Evolutionary conservation across 2,329 filamentous ascomycete genomes (phyloP).

Genomic region (Immersiporthe knoxdaviesiana): DNA sequence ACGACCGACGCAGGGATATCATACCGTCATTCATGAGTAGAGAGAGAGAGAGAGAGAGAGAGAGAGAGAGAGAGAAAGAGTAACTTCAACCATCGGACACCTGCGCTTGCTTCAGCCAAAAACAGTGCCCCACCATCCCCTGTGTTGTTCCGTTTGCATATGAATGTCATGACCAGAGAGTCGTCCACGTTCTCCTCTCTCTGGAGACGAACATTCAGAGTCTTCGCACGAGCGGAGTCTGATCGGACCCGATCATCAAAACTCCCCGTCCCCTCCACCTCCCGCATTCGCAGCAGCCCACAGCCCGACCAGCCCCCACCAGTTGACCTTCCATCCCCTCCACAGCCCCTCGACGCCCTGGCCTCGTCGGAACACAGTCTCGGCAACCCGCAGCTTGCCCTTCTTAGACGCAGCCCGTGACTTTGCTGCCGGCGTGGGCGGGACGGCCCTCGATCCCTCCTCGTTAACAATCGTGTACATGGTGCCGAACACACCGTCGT

Average conservation of each 20-base stretch:
- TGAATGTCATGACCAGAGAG: neutral
- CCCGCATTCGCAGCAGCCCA: constrained; percentile 71
- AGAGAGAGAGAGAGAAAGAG: constrained; percentile 19
- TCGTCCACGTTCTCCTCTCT: neutral
- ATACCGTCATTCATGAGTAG: constrained; percentile 33
- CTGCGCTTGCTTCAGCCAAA: neutral
- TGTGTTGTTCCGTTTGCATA: neutral
- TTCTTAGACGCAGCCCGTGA: constrained; percentile 37
- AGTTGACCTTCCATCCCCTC: constrained; percentile 76
- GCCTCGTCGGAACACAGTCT: constrained; percentile 58
- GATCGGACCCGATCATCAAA: constrained; percentile 43
- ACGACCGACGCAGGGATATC: constrained; percentile 30
- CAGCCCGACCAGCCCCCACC: constrained; percentile 75
- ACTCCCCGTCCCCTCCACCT: constrained; percentile 63
- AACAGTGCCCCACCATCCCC: neutral
- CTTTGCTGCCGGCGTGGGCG: constrained; percentile 38
- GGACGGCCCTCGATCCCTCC: constrained; percentile 68
- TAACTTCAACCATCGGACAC: neutral
- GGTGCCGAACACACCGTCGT: constrained; percentile 85
- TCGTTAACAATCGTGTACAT: constrained; percentile 86
- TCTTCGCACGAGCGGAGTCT: neutral
- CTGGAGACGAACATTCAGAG: neutral
- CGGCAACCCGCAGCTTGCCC: constrained; percentile 41
- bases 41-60: constrained; percentile 21
- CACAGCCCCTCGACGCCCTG: constrained; percentile 72